These are phyloP conservation scores for Leishmania tropica DNA, from an alignment of 208 protist genomes.

Conservation along the genomic window DNA sequence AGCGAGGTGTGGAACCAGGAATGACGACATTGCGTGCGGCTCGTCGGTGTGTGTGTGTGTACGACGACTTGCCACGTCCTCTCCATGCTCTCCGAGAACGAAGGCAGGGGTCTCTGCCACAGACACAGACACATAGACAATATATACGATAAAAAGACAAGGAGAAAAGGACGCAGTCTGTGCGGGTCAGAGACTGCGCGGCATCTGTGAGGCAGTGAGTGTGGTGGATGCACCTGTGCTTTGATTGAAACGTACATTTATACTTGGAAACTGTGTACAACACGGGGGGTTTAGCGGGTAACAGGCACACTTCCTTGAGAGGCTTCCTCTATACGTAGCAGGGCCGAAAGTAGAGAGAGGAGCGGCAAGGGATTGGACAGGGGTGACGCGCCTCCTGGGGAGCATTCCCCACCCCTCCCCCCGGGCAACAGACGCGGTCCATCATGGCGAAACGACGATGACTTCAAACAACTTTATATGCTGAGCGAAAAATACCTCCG, in stretches of 20 bases:
- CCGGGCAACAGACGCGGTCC: not conserved
- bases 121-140: constrained; percentile 3
- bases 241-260: not conserved
- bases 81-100: not conserved
- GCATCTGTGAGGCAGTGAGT: not conserved
- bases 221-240: too few relatives aligned
- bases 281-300: not conserved
- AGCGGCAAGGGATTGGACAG: not conserved
- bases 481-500: not conserved
- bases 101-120: not conserved
- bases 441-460: not conserved
- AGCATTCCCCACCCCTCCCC: not conserved
- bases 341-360: not conserved
- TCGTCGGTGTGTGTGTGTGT: not conserved
- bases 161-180: not conserved
- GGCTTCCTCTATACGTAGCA: not conserved
- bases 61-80: not conserved
- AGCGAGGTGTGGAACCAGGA: not conserved
- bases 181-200: not conserved
- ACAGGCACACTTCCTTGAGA: not conserved
- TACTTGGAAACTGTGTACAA: not conserved
- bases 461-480: not conserved
- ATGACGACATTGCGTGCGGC: not conserved
- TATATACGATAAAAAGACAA: not conserved
- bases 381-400: not conserved